These are phyloP conservation scores for Brassica incana DNA, from an alignment of 345 rosid genomes.

Conservation along the genomic window DNA sequence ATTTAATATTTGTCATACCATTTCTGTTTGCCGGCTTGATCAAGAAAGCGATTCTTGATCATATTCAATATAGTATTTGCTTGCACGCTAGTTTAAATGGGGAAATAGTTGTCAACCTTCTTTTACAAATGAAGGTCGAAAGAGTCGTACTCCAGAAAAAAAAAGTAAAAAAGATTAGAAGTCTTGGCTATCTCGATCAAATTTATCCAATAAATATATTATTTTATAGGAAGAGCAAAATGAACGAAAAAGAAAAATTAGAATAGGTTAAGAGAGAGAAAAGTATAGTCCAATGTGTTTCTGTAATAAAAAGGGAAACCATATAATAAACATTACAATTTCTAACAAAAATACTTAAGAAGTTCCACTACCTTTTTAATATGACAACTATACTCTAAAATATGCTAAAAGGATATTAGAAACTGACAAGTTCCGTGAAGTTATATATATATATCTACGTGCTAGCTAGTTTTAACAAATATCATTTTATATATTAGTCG, in stretches of 20 bases:
- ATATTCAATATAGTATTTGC: too few species aligned
- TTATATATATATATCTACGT: background rate
- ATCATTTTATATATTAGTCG: background rate
- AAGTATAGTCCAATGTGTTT: background rate
- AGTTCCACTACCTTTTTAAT: background rate
- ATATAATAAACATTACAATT: background rate
- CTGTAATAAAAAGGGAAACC: background rate
- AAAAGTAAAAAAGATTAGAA: background rate
- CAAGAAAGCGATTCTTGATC: background rate
- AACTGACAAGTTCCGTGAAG: background rate
- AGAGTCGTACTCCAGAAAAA: background rate
- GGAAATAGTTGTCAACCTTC: background rate
- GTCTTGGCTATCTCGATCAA: background rate
- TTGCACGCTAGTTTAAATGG: too few species aligned
- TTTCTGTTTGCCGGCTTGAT: background rate
- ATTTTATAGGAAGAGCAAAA: background rate
- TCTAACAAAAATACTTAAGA: background rate
- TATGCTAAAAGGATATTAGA: background rate
- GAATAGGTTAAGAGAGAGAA: background rate
- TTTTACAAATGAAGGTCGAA: background rate
- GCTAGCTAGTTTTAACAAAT: background rate
- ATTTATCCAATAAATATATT: background rate
- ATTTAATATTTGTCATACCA: background rate
- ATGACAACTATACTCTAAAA: background rate
- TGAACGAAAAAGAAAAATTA: background rate